phyloP scores from a whole-genome alignment of 139 green algal species.

The Desmodesmus armatus region DNA sequence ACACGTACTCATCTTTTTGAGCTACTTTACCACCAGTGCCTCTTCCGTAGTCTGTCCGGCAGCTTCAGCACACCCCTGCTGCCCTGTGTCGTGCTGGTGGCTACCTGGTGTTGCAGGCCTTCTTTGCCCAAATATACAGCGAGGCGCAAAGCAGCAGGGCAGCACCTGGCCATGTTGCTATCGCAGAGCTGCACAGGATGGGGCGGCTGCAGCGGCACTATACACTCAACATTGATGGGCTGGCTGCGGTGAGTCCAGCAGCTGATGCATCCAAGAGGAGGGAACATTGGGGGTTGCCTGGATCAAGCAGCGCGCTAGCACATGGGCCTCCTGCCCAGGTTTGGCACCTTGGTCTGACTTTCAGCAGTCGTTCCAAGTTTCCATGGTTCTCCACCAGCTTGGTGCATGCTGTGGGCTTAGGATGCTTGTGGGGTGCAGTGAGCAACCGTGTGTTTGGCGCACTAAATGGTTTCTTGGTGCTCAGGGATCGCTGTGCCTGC shows the following conservation, averaged over 20 bases:
- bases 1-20: neutral
- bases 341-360: too few relatives aligned
- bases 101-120: neutral
- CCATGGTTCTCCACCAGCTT: too few relatives aligned
- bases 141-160: conserved; percentile 33
- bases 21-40: neutral
- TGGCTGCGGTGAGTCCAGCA: conserved; percentile 65
- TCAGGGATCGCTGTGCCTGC: neutral
- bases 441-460: too few relatives aligned
- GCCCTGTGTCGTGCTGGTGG: neutral
- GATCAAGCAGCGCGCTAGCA: too few relatives aligned
- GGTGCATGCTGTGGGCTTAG: too few relatives aligned
- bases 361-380: too few relatives aligned
- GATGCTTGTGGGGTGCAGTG: too few relatives aligned
- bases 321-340: too few relatives aligned
- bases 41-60: too few relatives aligned
- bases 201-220: conserved; percentile 88
- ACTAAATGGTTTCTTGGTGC: neutral
- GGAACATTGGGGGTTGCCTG: too few relatives aligned
- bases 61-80: too few relatives aligned
- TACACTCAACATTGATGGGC: conserved; percentile 95
- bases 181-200: conserved; percentile 60
- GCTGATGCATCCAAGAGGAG: conserved; percentile 3
- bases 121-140: conserved; percentile 45
- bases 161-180: conserved; percentile 53